Base-by-base conservation (phyloP, 768 basidiomycete species). In the Lactarius sanguifluus region DNA sequence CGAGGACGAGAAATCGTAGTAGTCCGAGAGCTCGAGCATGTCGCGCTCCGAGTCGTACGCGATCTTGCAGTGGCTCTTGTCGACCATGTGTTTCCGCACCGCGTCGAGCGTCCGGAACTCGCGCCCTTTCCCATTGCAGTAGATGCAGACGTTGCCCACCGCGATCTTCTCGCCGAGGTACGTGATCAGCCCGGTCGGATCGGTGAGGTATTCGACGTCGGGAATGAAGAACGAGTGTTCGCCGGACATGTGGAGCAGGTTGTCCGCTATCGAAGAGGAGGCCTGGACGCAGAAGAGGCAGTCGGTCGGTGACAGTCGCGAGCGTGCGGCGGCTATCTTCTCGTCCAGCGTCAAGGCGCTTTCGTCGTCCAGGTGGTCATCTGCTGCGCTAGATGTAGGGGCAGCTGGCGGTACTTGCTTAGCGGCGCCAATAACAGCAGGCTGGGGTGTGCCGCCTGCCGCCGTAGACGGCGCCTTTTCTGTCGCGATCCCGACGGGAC, bases 31-130 rank as follows among this genome's bases (percentile, higher is more conserved):
- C 71, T 96, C 96, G 61, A 96, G 84, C 50, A 87, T 85, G 73
- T 98, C 94, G 45, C 79, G 74, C 71, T 92, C 88, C 1, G 83
- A 78, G 65, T 94, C 92, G 76, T 96, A 98, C 0, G 92, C 90
- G 69, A 99, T 86, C 78, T 97, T 98, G 83, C 96, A 98, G 73
- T 99, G 97, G 65, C 85, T 83, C 79, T 98, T 98, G 81, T 96
- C 96, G 47, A 86, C 68, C 97, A 99, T 99, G 75, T 99, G 97
- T 73, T 92, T 92, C 71, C 95, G 82, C 5, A 93, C 95, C 0
- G 96, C 96, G 4, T 94, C 90, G 61, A 96, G 73, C 18, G 86
- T 89, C 64, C 87, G 85, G 77, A 94, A 94, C 72, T 94, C 94
- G 67, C 87, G 80, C 52, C 93, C 86, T 67, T 83, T 87, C 40